Evolutionary conservation across 2,329 filamentous ascomycete genomes (phyloP).

Genomic region (Nemania bipapillata): DNA sequence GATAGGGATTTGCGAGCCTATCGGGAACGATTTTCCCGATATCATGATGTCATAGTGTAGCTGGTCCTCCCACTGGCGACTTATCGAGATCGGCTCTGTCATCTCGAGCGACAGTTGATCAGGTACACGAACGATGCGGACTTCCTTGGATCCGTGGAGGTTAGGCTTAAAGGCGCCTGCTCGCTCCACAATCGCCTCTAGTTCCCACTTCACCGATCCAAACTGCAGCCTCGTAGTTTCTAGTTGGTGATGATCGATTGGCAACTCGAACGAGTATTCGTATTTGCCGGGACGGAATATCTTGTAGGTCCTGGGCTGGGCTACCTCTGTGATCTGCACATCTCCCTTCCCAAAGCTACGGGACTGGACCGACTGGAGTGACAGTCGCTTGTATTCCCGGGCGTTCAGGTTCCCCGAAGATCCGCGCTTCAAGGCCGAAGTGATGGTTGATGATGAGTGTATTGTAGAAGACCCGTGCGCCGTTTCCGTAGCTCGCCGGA

Average conservation of each 20-base stretch:
- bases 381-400: constrained; percentile 73
- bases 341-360: constrained; percentile 88
- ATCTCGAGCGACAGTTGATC: constrained; percentile 89
- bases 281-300: constrained; percentile 80
- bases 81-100: constrained; percentile 92
- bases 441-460: constrained; percentile 49
- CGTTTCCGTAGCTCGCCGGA: constrained; percentile 55
- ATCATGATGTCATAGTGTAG: constrained; percentile 96
- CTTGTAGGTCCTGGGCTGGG: constrained; percentile 78
- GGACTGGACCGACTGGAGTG: constrained; percentile 81
- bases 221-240: constrained; percentile 90
- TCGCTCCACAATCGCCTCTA: constrained; percentile 85
- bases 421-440: constrained; percentile 51
- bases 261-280: constrained; percentile 82
- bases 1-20: constrained; percentile 88
- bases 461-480: constrained; percentile 48
- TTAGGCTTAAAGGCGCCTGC: constrained; percentile 92
- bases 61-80: constrained; percentile 92
- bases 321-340: constrained; percentile 68
- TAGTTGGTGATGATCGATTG: constrained; percentile 85
- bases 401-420: constrained; percentile 53
- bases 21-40: constrained; percentile 91
- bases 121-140: constrained; percentile 84
- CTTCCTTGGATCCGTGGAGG: constrained; percentile 81
- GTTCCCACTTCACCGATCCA: constrained; percentile 86